Base-by-base conservation (phyloP, 768 basidiomycete genomes). In the Phylloporus scabripes region DNA sequence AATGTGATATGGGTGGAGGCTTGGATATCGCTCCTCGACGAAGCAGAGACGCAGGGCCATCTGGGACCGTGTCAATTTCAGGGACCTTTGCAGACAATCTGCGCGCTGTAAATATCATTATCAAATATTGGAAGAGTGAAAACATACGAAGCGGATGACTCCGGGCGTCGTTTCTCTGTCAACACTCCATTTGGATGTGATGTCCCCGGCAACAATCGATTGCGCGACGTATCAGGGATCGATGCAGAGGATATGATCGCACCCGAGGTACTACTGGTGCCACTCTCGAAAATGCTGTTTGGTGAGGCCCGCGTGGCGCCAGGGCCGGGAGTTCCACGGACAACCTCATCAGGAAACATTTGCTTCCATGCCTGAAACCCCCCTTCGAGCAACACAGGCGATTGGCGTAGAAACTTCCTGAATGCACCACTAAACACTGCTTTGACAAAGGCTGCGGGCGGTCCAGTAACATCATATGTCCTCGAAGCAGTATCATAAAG, bases 351-450 rank as follows among this genome's bases (percentile, higher is more conserved):
- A 1, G 79, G 75, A 42, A 86, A 65, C 40, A 78, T 76, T 43
- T 63, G 70, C 60, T 77, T 81, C 92, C 93, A 98, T 3, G 83
- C 88, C 42, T 83, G 77, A 41, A 91, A 71, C 1, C 95, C 95
- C 3, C 94, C 95, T 5, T 85, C 73, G 21, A 98, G 78, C 54
- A 96, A 68, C 66, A 92, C 80, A 1, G 95, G 94, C 57, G 80
- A 78, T 38, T 87, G 73, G 55, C 81, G 82, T 17, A 91, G 68
- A 49, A 83, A 72, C 62, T 84, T 87, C 59, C 78, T 69, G 61
- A 88, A 90, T 12, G 85, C 85, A 21, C 72, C 73, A 58, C 86
- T 86, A 65, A 78, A 85, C 37, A 96, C 87, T 2, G 83, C 77
- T 9, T 78, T 73, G 46, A 83, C 73, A 20, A 94, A 76, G 17